A percentile compares a stretch with the other conserved stretches of the same genome.
Evolutionary conservation across 345 rosid species (phyloP).

Genomic region (Camelina sativa): DNA sequence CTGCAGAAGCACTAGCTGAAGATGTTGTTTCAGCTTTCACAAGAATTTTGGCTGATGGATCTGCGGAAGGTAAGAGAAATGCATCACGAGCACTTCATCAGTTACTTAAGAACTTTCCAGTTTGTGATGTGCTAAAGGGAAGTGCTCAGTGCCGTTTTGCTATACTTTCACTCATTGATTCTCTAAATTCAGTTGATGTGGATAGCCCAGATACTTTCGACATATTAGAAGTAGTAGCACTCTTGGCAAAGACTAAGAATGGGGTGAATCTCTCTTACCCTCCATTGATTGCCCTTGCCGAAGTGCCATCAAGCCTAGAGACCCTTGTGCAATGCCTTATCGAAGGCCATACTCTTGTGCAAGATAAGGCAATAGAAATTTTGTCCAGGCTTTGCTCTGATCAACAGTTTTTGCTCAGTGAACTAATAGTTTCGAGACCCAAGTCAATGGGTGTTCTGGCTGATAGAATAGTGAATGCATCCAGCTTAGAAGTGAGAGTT

Average conservation of each 20-base stretch:
- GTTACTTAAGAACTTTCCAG: slow-evolving; percentile 68
- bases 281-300: slow-evolving; percentile 69
- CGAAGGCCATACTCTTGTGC: slow-evolving; percentile 62
- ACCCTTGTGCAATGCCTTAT: slow-evolving; percentile 63
- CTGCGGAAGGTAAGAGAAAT: slow-evolving; percentile 74
- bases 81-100: slow-evolving; percentile 80
- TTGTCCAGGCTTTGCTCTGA: slow-evolving; percentile 81
- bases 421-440: slow-evolving; percentile 61
- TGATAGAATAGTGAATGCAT: slow-evolving; percentile 67
- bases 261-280: slow-evolving; percentile 52
- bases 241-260: slow-evolving; percentile 65
- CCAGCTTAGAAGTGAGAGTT: slow-evolving; percentile 73
- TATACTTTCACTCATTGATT: slow-evolving; percentile 68
- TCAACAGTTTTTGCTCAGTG: slow-evolving; percentile 61
- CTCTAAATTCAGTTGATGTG: slow-evolving; percentile 55
- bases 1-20: slow-evolving; percentile 78
- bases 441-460: slow-evolving; percentile 61
- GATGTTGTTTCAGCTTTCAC: slow-evolving; percentile 80
- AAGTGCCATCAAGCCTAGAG: slow-evolving; percentile 69
- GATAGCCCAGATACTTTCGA: slow-evolving; percentile 63
- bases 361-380: slow-evolving; percentile 84
- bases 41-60: slow-evolving; percentile 85
- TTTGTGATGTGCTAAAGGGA: slow-evolving; percentile 71
- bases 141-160: slow-evolving; percentile 63
- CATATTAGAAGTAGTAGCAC: slow-evolving; percentile 71